These are phyloP conservation scores for Arachis stenosperma DNA, from an alignment of 306 rosid genomes.

Conservation along the genomic window DNA sequence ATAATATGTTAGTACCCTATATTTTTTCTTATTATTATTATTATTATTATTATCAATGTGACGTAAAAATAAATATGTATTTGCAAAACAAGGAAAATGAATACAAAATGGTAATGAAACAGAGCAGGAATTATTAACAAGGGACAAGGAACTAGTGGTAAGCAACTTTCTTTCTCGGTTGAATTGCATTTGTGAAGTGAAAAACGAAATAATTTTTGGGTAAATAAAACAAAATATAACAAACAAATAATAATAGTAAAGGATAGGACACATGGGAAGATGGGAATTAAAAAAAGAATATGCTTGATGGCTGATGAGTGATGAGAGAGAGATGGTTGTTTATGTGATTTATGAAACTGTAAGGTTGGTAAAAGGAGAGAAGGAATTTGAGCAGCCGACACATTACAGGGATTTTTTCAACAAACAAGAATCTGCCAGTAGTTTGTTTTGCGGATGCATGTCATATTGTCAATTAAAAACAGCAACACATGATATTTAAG, in stretches of 20 bases:
- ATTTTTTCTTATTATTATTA: too few relatives aligned
- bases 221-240: background rate
- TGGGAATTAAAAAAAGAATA: background rate
- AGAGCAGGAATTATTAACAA: background rate
- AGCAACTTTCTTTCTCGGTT: background rate
- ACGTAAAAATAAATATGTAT: too few relatives aligned
- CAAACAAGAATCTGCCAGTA: constrained; percentile 10
- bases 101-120: background rate
- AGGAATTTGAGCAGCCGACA: constrained; percentile 34
- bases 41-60: too few relatives aligned
- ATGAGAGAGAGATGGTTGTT: background rate
- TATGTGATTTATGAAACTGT: background rate
- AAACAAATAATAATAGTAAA: background rate
- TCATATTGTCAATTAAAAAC: background rate
- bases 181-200: constrained; percentile 13
- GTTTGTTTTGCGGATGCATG: background rate
- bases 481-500: background rate
- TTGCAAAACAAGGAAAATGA: background rate
- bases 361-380: background rate
- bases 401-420: constrained; percentile 59
- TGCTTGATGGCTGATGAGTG: background rate
- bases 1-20: too few relatives aligned
- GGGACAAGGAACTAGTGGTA: background rate
- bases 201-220: background rate
- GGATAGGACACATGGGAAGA: constrained; percentile 7